Evolutionary conservation across 2,329 filamentous ascomycete genomes (phyloP).

Genomic region (Colletotrichum agaves): DNA sequence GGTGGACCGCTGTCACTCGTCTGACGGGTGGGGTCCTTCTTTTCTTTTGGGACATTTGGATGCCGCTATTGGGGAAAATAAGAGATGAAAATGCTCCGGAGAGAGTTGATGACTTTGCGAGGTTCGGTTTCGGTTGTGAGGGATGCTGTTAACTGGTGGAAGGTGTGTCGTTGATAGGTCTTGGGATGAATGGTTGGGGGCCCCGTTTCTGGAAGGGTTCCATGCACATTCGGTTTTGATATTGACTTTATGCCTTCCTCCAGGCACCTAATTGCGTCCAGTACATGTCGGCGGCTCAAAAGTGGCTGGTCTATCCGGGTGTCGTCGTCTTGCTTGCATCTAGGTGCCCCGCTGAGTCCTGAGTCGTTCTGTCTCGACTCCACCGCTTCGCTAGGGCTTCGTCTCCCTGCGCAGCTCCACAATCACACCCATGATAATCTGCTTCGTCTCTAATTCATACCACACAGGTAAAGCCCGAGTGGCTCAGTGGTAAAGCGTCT

Average conservation of each 20-base stretch:
- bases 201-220: background rate
- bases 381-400: background rate
- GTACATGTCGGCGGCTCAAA: too few relatives aligned
- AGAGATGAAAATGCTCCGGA: background rate
- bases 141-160: too few relatives aligned
- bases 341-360: background rate
- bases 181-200: background rate
- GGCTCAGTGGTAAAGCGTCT: conserved; percentile 38
- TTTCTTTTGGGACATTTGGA: background rate
- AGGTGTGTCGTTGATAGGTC: background rate
- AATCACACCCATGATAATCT: background rate
- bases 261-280: too few relatives aligned
- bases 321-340: background rate
- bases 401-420: background rate
- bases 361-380: background rate
- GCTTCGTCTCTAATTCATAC: rapidly evolving
- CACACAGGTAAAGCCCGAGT: conserved; percentile 27
- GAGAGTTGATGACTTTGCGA: too few relatives aligned
- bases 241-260: too few relatives aligned
- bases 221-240: background rate
- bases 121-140: background rate
- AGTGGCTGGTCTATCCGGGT: too few relatives aligned
- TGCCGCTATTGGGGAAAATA: too few relatives aligned
- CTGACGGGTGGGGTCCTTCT: background rate
- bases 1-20: conserved; percentile 1